Evolutionary conservation across 768 basidiomycete species (phyloP), one percentile per base, ranked within the genome.

Genomic region (Pulveroboletus frians): DNA sequence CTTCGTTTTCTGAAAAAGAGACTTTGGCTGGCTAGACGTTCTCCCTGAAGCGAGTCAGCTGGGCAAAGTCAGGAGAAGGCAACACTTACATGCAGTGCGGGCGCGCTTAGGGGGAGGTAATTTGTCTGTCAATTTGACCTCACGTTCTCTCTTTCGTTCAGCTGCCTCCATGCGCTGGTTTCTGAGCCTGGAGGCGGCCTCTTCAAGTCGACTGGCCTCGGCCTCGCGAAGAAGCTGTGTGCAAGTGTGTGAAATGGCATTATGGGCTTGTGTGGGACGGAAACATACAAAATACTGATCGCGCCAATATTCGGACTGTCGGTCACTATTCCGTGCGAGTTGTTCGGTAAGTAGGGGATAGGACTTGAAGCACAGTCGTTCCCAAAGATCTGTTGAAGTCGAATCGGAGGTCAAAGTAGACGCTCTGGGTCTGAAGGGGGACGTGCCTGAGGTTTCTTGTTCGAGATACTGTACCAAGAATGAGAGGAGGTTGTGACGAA

Each of bases 1-100:
- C 50, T 79, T 79, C 6, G 87, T 83, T 69, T 86, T 89, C 71
- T 90, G 84, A 56, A 92, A 83, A 17, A 91, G 71, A 14, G 83
- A 75, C 69, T 84, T 89, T 18, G 84, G 81, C 34, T 70, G 72
- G 44, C 48, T 53, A n/a, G 69, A 9, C 6, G 66, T 52, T 18
- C 66, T 66, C 71, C 78, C 76, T 77, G 51, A 27, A 35, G 39
- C 27, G 46, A n/a, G 37, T 56, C 49, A 58, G 55, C 52, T 51
- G 35, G 46, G 38, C 43, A 51, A 52, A 34, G 31, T 17, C 9
- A 18, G 30, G 38, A 36, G 27, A 14, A 31, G 39, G 26, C 11
- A 14, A 11, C 2, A 62, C 84, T 65, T 67, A 85, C 84, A 86
- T 60, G 70, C 59, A n/a, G 60, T 71, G 46, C 77, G 79, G 30